These are phyloP conservation scores for Emericellopsis atlantica DNA, from an alignment of 2,329 filamentous ascomycete species.

Conservation along the genomic window DNA sequence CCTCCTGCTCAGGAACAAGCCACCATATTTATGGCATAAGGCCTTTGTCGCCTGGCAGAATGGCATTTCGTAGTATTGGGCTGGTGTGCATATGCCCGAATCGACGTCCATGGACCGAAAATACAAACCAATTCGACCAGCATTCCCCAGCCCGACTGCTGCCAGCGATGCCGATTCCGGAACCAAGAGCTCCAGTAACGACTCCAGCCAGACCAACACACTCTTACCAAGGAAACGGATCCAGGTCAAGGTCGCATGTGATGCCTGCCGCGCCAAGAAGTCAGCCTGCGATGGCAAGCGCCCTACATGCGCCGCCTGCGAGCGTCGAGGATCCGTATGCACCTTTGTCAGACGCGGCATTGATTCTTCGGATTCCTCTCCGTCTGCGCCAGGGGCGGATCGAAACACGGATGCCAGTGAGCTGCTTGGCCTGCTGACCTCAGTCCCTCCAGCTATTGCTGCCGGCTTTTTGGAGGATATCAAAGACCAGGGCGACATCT, in stretches of 20 bases:
- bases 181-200: not conserved
- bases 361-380: conserved; percentile 1
- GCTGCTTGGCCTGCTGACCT: conserved; percentile 1
- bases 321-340: conserved; percentile 2
- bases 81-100: too few relatives aligned
- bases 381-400: not conserved
- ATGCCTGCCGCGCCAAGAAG: conserved; percentile 5
- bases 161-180: not conserved
- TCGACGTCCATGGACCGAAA: conserved; percentile 2
- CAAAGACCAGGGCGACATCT: not conserved
- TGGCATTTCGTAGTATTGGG: not conserved
- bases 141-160: not conserved
- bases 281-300: conserved; percentile 6
- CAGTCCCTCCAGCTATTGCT: not conserved
- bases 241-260: conserved; percentile 6
- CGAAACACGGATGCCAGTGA: conserved; percentile 2
- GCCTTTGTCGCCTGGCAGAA: too few relatives aligned
- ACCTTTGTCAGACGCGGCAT: conserved; percentile 2
- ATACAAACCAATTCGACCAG: conserved; percentile 3
- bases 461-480: not conserved
- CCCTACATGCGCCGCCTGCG: conserved; percentile 4
- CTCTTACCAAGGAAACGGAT: conserved; percentile 1
- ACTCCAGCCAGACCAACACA: not conserved
- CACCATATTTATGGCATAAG: too few relatives aligned
- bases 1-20: too few relatives aligned